Evolutionary conservation across 257 asterid genomes (phyloP), one percentile per base, ranked within the genome.

Genomic region (Ligustrum vulgare): DNA sequence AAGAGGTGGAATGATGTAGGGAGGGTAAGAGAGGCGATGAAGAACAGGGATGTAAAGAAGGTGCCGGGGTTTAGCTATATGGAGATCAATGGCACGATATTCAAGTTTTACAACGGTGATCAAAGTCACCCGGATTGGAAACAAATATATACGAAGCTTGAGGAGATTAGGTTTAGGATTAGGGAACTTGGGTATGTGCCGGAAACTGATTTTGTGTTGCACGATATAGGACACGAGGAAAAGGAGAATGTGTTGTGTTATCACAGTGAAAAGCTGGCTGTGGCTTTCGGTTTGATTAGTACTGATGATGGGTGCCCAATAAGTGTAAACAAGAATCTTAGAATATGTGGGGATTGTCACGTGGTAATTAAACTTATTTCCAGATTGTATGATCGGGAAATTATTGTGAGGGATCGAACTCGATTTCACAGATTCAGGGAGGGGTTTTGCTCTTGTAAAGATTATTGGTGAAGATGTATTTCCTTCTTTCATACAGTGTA

Each of bases 291-390:
- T 45, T 85, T 95, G 96, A 85, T 95, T 51, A 81, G 91, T 60
- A 75, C 87, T 0, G 78, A 85, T 32, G 91, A 81, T 18, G 82
- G 79, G 62, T 84, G 83, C 35, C 78, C 86, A 28, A 82, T 95
- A 3, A 87, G 84, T 76, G 87, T 95, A 22, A 91, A 93, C 28
- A 95, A 93, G 91, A 95, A 95, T 80, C 96, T 95, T 20, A 80
- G 99, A 82, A 95, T 91, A 77, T 95, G 99, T 67, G 98, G 98
- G 67, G 98, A 95, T 84, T 95, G 97, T 65, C 99, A 95, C 85
- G 85, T 73, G 23, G 92, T 88, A 20, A 90, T 95, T 79, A 95
- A 92, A 89, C 93, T 91, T 65, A 84, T 89, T 72, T 90, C 99
- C 7, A 88, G 84, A 73, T 60, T 90, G 5, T 93, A 95, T 20